phyloP scores from a whole-genome alignment of 805 yeast genomes.

The Teunomyces stri region DNA sequence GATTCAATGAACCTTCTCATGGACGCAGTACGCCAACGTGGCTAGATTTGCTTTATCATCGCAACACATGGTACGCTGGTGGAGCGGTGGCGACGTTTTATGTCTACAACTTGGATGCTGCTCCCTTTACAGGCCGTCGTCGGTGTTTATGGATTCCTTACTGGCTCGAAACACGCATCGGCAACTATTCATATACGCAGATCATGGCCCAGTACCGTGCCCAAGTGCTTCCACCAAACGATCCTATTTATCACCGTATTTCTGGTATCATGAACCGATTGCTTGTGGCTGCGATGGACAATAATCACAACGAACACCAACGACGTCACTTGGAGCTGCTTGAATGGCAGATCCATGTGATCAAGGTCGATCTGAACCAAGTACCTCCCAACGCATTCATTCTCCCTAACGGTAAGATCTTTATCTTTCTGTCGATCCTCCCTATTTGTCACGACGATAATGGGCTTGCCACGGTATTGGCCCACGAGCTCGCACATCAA shows the following conservation, averaged over 20 bases:
- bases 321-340: slow-evolving; percentile 34
- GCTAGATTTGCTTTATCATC: slow-evolving; percentile 18
- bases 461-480: slow-evolving; percentile 90
- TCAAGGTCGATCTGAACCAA: slow-evolving; percentile 55
- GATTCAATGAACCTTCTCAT: slow-evolving; percentile 13
- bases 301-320: slow-evolving; percentile 30
- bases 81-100: slow-evolving; percentile 19
- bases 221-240: slow-evolving; percentile 51
- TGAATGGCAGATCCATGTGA: slow-evolving; percentile 79
- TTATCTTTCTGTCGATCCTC: slow-evolving; percentile 76
- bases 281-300: slow-evolving; percentile 49
- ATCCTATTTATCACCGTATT: slow-evolving; percentile 60
- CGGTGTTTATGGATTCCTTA: slow-evolving; percentile 72
- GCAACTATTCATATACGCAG: slow-evolving; percentile 61
- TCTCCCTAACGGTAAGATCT: slow-evolving; percentile 93
- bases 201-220: slow-evolving; percentile 53
- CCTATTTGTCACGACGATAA: slow-evolving; percentile 79
- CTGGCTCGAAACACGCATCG: slow-evolving; percentile 60
- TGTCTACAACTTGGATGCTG: slow-evolving; percentile 57
- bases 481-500: slow-evolving; percentile 94
- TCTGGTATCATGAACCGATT: slow-evolving; percentile 62
- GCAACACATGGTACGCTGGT: slow-evolving; percentile 32
- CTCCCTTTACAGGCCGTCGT: slow-evolving; percentile 74
- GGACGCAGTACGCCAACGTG: slow-evolving; percentile 2
- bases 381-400: slow-evolving; percentile 97